A percentile compares a stretch with the other conserved stretches of the same genome.
These are phyloP conservation scores for Tetrahymena thermophila DNA, from an alignment of 73 alveolate species.

Conservation along the genomic window DNA sequence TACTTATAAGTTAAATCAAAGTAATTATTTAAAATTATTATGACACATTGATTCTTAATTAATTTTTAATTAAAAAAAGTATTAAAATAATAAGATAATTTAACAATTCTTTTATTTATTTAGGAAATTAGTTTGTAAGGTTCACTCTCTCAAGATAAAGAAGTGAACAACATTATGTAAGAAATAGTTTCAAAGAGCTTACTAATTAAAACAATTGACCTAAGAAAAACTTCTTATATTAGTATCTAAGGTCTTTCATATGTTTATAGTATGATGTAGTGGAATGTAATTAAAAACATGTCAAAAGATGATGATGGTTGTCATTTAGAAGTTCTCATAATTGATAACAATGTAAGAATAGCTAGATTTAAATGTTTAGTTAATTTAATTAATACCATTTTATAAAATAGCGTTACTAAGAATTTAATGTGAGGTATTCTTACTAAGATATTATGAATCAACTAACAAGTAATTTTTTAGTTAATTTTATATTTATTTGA, in stretches of 20 bases:
- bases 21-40: no score
- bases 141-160: background rate
- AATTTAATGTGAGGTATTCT: background rate
- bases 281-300: background rate
- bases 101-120: background rate
- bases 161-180: background rate
- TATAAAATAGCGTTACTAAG: background rate
- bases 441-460: background rate
- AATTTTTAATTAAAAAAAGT: no score
- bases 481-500: no score
- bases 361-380: background rate
- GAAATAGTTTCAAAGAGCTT: background rate
- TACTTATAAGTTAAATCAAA: no score
- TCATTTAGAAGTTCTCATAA: background rate
- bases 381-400: background rate
- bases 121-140: background rate
- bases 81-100: background rate
- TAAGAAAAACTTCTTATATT: background rate
- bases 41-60: no score
- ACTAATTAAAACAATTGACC: background rate
- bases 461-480: background rate
- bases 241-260: background rate
- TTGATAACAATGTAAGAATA: background rate
- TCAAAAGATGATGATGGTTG: background rate
- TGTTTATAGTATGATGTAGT: background rate